Evolutionary conservation across 345 rosid species (phyloP).

Genomic region (Moricandia moricandioides): DNA sequence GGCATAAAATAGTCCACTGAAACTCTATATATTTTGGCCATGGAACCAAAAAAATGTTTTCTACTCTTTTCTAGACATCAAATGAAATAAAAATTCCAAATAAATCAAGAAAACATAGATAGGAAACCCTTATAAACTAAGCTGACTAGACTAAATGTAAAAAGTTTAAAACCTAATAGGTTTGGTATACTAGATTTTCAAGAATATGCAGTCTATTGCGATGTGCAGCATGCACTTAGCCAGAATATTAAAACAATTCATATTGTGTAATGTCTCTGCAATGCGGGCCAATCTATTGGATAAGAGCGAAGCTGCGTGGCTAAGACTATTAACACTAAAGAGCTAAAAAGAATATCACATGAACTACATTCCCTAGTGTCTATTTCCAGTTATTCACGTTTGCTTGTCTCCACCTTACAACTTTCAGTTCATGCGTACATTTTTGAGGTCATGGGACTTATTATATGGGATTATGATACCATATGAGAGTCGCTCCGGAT

Average conservation of each 20-base stretch:
- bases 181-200: background rate
- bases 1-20: background rate
- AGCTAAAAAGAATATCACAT: conserved; percentile 7
- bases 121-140: background rate
- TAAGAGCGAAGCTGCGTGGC: conserved; percentile 13
- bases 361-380: conserved; percentile 7
- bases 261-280: background rate
- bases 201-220: background rate
- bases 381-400: background rate
- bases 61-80: background rate
- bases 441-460: too few relatives aligned
- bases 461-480: too few relatives aligned
- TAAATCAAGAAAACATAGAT: background rate
- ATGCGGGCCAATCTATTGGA: conserved; percentile 12
- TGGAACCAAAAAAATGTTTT: background rate
- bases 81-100: too few relatives aligned
- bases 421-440: background rate
- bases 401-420: background rate
- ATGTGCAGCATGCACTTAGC: background rate
- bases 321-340: conserved; percentile 11
- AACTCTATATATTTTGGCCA: background rate
- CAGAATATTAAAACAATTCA: too few relatives aligned
- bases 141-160: background rate
- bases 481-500: too few relatives aligned
- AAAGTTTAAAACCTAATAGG: background rate